Evolutionary conservation across 208 protist species (phyloP), one percentile per base, ranked within the genome.

Genomic region (Trypanosoma melophagium): DNA sequence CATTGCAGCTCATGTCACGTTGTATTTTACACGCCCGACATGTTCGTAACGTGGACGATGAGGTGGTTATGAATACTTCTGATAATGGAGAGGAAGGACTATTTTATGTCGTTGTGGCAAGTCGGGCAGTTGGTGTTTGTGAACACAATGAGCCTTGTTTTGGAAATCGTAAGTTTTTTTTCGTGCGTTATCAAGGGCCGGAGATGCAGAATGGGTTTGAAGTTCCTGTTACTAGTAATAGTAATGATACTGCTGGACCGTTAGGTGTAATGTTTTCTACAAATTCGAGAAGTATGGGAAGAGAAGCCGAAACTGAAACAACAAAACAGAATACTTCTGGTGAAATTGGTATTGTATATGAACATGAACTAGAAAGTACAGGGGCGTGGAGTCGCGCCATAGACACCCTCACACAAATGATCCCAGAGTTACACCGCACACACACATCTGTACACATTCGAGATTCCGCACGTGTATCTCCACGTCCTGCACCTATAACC

Each of bases 161-260:
- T 68, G 89, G 86, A 28, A 95, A 92, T 28, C 77, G 77, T 24
- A 90, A 88, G 21, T 93, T 95, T 63, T 81, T 91, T 55, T 95
- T 95, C 57, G 56, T 77, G 2, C 41, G 54, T 13, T 71, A 50
- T 47, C 14, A 51, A 16, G 35, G 47, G 14, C 28, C 38, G 4
- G 50, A 49, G 21, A 7, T 55, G 38, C 13, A 19, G 49, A 12
- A 7, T 3, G 19, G 17, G 0, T 47, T 14, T 35, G 42, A n/a
- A 47, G 10, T n/a, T n/a, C 9, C 9, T 17, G 1, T n/a, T 47
- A 47, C 42, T n/a, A 47, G 10, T 47, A 47, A 47, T 47, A 47
- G 16, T 47, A 59, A 40, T 24, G 17, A 2, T 42, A 41, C 4
- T 21, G 17, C 19, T 59, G 28, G 52, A 7, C 3, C 5, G 5